Evolutionary conservation across 2,329 filamentous ascomycete species (phyloP), one percentile per base, ranked within the genome.

Genomic region (Cordyceps tenuipes): DNA sequence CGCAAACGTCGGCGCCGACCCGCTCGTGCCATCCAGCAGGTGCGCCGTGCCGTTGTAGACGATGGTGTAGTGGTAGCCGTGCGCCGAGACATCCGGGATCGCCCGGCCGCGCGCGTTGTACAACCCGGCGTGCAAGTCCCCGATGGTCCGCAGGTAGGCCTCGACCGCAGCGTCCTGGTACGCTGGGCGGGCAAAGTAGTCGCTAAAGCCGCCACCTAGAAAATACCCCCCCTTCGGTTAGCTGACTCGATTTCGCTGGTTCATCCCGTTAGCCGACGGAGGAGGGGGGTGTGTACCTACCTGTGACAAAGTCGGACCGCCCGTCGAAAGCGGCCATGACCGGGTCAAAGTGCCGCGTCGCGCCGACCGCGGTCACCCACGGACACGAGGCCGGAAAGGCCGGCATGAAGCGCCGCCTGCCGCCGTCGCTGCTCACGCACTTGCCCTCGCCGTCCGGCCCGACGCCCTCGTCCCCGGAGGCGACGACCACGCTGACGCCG

Each of bases 401-500:
- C 10, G 65, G 63, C 61, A 62, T 62, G 57, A 68, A 83, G 76
- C n/a, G 84, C 67, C 5, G 66, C 68, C 66, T 44, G 3, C 41
- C 13, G 5, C 62, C 58, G 36, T 61, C 61, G 4, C 56, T 60
- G 4, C 29, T 34, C 9, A 61, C 19, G 44, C 60, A 61, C 17
- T 15, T 51, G 7, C 55, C 49, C 5, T 60, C 31, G 12, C 55
- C 49, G 5, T 60, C 31, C 15, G 36, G 41, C 13, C 58, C 63
- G 0, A 51, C 55, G 43, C 63, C 63, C 10, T 60, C 31, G 19
- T 89, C 86, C 3, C 86, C 86, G 23, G 79, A 82, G 13, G 79
- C 78, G 68, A 85, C 83, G 58, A 89, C 75, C 12, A 88, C 74
- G 0, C 82, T 81, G 17, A 87, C 81, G 3, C 86, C 86, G 15